These are phyloP conservation scores for Maudiozyma serrabonitensis DNA, from an alignment of 805 yeast genomes.

Conservation along the genomic window DNA sequence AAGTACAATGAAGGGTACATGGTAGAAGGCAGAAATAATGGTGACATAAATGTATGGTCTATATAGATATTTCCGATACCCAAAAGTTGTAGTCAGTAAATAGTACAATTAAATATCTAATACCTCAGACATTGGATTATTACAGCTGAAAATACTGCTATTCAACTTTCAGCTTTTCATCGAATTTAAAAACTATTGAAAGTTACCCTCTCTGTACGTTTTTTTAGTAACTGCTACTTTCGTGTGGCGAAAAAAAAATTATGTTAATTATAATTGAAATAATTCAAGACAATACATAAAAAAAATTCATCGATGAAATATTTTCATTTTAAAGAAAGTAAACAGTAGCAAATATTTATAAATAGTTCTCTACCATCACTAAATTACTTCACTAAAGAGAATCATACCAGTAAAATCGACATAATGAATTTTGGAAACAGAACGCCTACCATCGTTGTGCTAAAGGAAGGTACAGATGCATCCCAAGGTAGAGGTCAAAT, in stretches of 20 bases:
- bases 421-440: constrained; percentile 82
- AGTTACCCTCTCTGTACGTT: background rate
- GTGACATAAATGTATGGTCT: constrained; percentile 60
- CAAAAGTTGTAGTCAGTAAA: too few relatives aligned
- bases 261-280: background rate
- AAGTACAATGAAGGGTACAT: constrained; percentile 55
- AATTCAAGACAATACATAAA: background rate
- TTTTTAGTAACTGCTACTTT: background rate
- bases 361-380: too few relatives aligned
- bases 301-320: background rate
- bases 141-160: too few relatives aligned
- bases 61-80: constrained; percentile 12
- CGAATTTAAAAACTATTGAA: background rate
- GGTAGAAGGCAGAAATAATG: constrained; percentile 53
- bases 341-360: too few relatives aligned
- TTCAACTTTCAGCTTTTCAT: background rate
- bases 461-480: constrained; percentile 95
- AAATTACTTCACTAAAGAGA: background rate
- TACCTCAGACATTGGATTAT: background rate
- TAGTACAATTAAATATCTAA: background rate
- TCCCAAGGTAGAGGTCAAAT: constrained; percentile 97
- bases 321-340: too few relatives aligned
- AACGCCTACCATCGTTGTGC: constrained; percentile 95
- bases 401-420: background rate
- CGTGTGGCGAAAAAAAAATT: constrained; percentile 3